Base-by-base conservation (phyloP, 2,329 filamentous ascomycete genomes). In the Fusarium ambrosium region DNA sequence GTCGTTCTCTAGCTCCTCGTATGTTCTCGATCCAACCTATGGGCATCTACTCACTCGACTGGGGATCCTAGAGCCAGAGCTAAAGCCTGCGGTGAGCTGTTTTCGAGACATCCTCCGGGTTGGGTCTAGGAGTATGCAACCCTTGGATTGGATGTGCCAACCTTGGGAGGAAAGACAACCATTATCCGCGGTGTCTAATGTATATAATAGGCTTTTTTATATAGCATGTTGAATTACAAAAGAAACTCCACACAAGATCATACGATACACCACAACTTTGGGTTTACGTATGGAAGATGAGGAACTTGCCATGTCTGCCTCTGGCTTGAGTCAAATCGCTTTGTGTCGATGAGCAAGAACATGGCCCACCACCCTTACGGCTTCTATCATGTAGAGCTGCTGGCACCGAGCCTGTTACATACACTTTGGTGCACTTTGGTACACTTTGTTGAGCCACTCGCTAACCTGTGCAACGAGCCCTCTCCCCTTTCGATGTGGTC, bases 1-100 rank as follows among this genome's bases (percentile, higher is more conserved):
- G 41, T 36, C 48, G 32, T 60, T 73, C 59, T 51, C 34, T 51
- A 39, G 64, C 29, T 64, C 22, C 9, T 55, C 55, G 16, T 53
- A 51, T 60, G 20, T 18, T 45, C 22, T 36, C 20, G 37, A 62
- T 29, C 7, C 13, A 36, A 55, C 62, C 62, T 64, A 56, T 64
- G 16, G 11, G 36, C 14, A 13, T 3, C 29, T 11, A 27, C 16
- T 34, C 11, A 43, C 60, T 73, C 65, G 65, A 70, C 69, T 59
- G 27, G 63, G 41, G 32, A 53, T 32, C 37, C 51, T 48, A 53
- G 41, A 67, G 55, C n/a, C 22, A 62, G 41, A 61, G 65, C 32
- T 63, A 41, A 62, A 27, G 18, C n/a, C 22, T 55, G 34, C 45
- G 20, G 62, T 41, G 45, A 29, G 27, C 27, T n/a, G 20, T 53